A percentile compares a stretch with the other conserved stretches of the same genome.
Conservation (phyloP, 257 asterid genomes). For the Salvia miltiorrhiza region DNA sequence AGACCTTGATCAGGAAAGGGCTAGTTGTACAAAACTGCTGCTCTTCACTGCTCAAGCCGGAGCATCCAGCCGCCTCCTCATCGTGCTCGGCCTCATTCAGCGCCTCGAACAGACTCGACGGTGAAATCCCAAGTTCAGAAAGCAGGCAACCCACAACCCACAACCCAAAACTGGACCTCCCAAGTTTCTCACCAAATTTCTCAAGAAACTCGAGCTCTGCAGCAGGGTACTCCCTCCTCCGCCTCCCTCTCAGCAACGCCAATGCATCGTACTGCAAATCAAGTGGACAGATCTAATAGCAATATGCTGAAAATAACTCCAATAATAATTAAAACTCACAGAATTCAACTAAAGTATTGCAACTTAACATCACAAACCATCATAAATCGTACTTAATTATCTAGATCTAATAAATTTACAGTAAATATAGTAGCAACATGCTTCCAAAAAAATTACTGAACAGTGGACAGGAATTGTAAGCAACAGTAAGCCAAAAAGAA, state of each 20-base stretch:
- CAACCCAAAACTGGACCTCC: slow-evolving; percentile 69
- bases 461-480: too few relatives aligned
- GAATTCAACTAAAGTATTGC: too few relatives aligned
- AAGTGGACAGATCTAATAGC: too few relatives aligned
- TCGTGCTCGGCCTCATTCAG: slow-evolving; percentile 43
- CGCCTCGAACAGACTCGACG: slow-evolving; percentile 67
- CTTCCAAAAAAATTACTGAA: too few relatives aligned
- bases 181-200: slow-evolving; percentile 59
- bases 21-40: slow-evolving; percentile 53
- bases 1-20: slow-evolving; percentile 54
- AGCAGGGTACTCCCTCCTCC: slow-evolving; percentile 53
- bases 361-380: too few relatives aligned
- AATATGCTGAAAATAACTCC: too few relatives aligned
- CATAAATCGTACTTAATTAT: too few relatives aligned
- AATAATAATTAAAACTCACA: too few relatives aligned
- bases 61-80: slow-evolving; percentile 31
- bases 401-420: too few relatives aligned
- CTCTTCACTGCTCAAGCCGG: slow-evolving; percentile 40
- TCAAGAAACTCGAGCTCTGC: slow-evolving; percentile 53
- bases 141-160: slow-evolving; percentile 63
- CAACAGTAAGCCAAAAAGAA: too few relatives aligned
- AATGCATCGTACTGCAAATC: slow-evolving; percentile 62
- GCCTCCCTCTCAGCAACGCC: slow-evolving; percentile 54
- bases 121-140: slow-evolving; percentile 56
- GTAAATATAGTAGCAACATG: too few relatives aligned